A percentile compares a stretch with the other conserved stretches of the same genome.
Evolutionary conservation across 2,329 filamentous ascomycete species (phyloP).

Genomic region (Tolypocladium sp.): DNA sequence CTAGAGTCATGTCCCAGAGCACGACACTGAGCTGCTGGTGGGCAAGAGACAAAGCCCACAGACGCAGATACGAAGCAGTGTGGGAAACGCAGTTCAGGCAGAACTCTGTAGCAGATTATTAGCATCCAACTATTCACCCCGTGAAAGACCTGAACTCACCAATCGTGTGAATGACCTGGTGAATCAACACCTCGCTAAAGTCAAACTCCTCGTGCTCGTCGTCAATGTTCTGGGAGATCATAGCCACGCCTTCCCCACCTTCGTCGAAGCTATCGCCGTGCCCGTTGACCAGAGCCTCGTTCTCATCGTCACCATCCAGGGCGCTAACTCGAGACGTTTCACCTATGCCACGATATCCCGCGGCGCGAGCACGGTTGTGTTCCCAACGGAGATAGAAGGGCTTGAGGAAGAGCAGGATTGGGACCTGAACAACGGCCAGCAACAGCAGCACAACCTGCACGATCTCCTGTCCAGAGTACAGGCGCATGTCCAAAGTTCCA

Average conservation of each 20-base stretch:
- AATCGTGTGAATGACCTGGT: conserved; percentile 97
- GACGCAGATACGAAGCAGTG: conserved; percentile 94
- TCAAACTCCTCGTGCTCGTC: conserved; percentile 95
- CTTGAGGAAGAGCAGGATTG: conserved; percentile 87
- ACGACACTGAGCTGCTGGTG: conserved; percentile 97
- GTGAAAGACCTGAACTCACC: conserved; percentile 48
- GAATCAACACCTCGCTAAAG: conserved; percentile 95
- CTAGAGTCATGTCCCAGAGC: conserved; percentile 93
- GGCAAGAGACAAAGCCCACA: conserved; percentile 93
- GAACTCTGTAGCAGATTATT: conserved; percentile 58
- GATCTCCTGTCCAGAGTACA: conserved; percentile 68
- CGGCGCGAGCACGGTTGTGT: conserved; percentile 77
- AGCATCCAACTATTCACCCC: conserved; percentile 9
- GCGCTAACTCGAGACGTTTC: conserved; percentile 84
- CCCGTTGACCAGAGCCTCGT: conserved; percentile 40
- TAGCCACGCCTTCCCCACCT: conserved; percentile 73
- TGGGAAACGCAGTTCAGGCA: conserved; percentile 98
- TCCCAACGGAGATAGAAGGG: conserved; percentile 91
- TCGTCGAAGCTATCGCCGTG: conserved; percentile 51
- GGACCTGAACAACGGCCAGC: conserved; percentile 78
- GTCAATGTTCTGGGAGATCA: conserved; percentile 79
- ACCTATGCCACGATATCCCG: conserved; percentile 88
- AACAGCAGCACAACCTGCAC: conserved; percentile 75
- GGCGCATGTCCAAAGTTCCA: conserved; percentile 59
- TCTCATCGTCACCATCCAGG: conserved; percentile 78